Percentiles rank a stretch among this genome's conserved stretches.
phyloP scores from a whole-genome alignment of 2,329 filamentous ascomycete genomes.

The Exophiala viscosa region DNA sequence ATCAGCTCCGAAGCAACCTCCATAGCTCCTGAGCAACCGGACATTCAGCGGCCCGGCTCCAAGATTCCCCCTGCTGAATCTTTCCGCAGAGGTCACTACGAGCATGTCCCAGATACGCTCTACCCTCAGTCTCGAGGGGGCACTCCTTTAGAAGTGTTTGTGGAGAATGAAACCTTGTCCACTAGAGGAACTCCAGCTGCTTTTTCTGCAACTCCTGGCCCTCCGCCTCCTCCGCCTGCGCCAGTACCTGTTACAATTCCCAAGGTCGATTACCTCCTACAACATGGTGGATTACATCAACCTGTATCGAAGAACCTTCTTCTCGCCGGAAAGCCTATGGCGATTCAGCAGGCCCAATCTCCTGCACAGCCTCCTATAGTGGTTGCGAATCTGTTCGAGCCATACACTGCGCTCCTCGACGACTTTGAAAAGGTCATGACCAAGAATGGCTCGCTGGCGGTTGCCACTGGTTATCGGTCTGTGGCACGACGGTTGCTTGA shows the following conservation, averaged over 20 bases:
- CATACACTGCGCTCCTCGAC: conserved; percentile 76
- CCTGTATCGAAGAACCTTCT: conserved; percentile 71
- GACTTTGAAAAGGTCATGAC: conserved; percentile 78
- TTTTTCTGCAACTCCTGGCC: conserved; percentile 45
- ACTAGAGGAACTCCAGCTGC: conserved; percentile 30
- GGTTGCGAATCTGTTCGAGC: conserved; percentile 72
- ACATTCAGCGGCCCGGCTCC: conserved; percentile 27
- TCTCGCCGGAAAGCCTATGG: conserved; percentile 40
- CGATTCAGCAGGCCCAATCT: conserved; percentile 46
- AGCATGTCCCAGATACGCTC: conserved; percentile 3
- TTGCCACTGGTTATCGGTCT: conserved; percentile 90
- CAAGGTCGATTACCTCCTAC: conserved; percentile 85
- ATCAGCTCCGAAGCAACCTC: conserved; percentile 43
- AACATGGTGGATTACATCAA: conserved; percentile 75
- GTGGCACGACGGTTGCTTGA: conserved; percentile 88
- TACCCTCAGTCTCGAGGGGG: conserved; percentile 24
- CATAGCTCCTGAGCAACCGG: conserved; percentile 43
- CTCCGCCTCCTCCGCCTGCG: conserved; percentile 73
- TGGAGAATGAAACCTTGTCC: conserved; percentile 31
- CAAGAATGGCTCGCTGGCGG: conserved; percentile 84
- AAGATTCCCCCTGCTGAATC: conserved; percentile 17
- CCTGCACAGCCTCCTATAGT: conserved; percentile 64
- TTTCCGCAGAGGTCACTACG: background rate
- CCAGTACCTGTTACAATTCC: conserved; percentile 65
- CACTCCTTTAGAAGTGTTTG: conserved; percentile 36